Evolutionary conservation across 2,329 filamentous ascomycete genomes (phyloP), one percentile per base, ranked within the genome.

Genomic region (Mariannaea sp.): DNA sequence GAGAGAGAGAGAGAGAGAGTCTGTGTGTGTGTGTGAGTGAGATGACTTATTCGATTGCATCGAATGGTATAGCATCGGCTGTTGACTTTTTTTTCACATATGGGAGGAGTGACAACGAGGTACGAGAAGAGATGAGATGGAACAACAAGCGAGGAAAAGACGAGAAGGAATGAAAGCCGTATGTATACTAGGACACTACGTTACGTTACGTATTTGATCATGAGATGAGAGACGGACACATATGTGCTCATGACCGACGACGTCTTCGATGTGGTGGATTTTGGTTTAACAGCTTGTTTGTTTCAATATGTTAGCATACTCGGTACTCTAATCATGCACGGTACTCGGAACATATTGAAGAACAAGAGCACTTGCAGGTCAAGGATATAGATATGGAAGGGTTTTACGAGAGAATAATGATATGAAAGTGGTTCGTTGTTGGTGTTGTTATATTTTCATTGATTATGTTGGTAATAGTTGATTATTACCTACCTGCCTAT

Each of bases 151-250:
- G 29, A 5, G 13, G 9, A 10, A n/a, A 32, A 10, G 29, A n/a
- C 29, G 30, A 17, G 32, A 27, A 17, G 14, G 8, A 27, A 24
- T 16, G 16, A 16, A 16, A 39, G 16, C 35, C 36, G 33, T 38
- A 40, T 38, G 13, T 53, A 36, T 53, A 53, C 30, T 24, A 53
- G 44, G 46, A 47, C 30, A 36, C 29, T 26, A 30, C n/a, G 35
- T 33, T 26, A 30, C n/a, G 35, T 33, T 20, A 40, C 33, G 27
- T 24, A 40, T 19, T 30, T 46, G 38, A 47, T 35, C 30, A 41
- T 40, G 35, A 33, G 35, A 35, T 46, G 49, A 52, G 41, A 22
- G 32, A 16, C 24, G 27, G 43, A 14, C 19, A 40, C 17, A 35
- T 14, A 24, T 22, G 26, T 26, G 29, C 13, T 32, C 29, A 32